These are phyloP conservation scores for Cystoderma amianthinum DNA, from an alignment of 768 basidiomycete species.

Conservation along the genomic window DNA sequence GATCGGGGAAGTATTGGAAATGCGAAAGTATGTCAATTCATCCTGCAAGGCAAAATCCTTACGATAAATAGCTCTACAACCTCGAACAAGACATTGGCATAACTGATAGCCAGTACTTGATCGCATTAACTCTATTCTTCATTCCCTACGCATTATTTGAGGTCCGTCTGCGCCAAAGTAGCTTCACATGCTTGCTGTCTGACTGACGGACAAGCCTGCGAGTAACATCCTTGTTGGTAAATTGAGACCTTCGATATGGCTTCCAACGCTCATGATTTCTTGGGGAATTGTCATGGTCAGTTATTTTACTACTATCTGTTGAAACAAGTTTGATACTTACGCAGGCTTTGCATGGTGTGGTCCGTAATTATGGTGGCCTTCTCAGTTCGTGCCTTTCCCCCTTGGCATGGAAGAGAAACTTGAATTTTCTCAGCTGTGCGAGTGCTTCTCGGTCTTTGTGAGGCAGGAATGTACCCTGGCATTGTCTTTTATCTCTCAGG, in stretches of 20 bases:
- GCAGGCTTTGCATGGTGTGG: slow-evolving; percentile 59
- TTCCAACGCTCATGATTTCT: slow-evolving; percentile 39
- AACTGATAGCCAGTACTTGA: slow-evolving; percentile 57
- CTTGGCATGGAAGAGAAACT: neutral
- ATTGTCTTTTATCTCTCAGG: slow-evolving; percentile 60
- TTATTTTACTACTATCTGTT: neutral
- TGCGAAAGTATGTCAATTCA: slow-evolving; percentile 44
- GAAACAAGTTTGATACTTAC: neutral
- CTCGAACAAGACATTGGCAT: slow-evolving; percentile 52
- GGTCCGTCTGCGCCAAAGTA: slow-evolving; percentile 23
- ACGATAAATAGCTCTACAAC: slow-evolving; percentile 41
- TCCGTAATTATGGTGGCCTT: slow-evolving; percentile 54
- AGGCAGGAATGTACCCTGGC: slow-evolving; percentile 52
- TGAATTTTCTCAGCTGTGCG: slow-evolving; percentile 36
- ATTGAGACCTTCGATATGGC: slow-evolving; percentile 63
- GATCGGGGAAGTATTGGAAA: slow-evolving; percentile 67
- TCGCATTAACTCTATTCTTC: slow-evolving; percentile 71
- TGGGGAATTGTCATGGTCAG: slow-evolving; percentile 45
- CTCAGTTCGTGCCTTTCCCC: slow-evolving; percentile 32
- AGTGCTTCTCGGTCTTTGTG: slow-evolving; percentile 55
- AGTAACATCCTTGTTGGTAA: slow-evolving; percentile 56
- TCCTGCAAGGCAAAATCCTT: slow-evolving; percentile 2
- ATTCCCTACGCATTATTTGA: slow-evolving; percentile 68
- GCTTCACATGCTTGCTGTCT: neutral
- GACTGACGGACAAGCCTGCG: slow-evolving; percentile 33